Evolutionary conservation across 1,139 yeast species (phyloP).

Genomic region (Hansenula anomala): DNA sequence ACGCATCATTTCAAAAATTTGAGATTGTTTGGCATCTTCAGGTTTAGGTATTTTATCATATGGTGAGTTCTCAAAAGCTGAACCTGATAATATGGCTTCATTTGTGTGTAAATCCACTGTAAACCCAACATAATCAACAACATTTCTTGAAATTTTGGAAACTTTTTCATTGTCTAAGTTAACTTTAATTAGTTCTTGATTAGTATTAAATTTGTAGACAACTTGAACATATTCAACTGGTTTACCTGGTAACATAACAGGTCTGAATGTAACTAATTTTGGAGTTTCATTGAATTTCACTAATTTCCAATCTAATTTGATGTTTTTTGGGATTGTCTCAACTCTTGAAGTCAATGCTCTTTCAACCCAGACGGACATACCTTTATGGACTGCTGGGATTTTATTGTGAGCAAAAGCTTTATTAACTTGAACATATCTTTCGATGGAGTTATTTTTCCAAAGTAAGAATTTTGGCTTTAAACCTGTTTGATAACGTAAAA

Average conservation of each 20-base stretch:
- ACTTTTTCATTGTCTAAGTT: slow-evolving; percentile 42
- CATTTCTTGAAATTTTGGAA: slow-evolving; percentile 48
- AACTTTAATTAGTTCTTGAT: slow-evolving; percentile 57
- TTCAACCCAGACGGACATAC: slow-evolving; percentile 57
- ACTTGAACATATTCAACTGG: slow-evolving; percentile 68
- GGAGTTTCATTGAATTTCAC: slow-evolving; percentile 67
- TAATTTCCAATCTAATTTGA: slow-evolving; percentile 71
- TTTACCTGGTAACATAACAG: slow-evolving; percentile 52
- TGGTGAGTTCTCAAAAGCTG: slow-evolving; percentile 63
- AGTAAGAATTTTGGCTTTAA: slow-evolving; percentile 59
- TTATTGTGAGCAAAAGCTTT: slow-evolving; percentile 58
- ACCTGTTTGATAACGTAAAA: slow-evolving; percentile 59
- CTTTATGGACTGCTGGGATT: slow-evolving; percentile 36
- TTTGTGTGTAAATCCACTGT: slow-evolving; percentile 70
- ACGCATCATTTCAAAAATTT: slow-evolving; percentile 38
- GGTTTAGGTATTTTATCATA: slow-evolving; percentile 33
- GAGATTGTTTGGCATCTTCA: slow-evolving; percentile 31
- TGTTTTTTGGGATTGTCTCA: slow-evolving; percentile 50
- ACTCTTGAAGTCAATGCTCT: slow-evolving; percentile 50
- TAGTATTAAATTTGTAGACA: slow-evolving; percentile 70
- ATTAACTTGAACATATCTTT: slow-evolving; percentile 59
- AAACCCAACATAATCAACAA: slow-evolving; percentile 71
- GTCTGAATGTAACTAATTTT: slow-evolving; percentile 66
- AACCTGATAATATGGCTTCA: slow-evolving; percentile 68
- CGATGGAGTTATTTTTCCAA: slow-evolving; percentile 74